Evolutionary conservation across 2,329 filamentous ascomycete genomes (phyloP).

Genomic region (Venturia pyrina): DNA sequence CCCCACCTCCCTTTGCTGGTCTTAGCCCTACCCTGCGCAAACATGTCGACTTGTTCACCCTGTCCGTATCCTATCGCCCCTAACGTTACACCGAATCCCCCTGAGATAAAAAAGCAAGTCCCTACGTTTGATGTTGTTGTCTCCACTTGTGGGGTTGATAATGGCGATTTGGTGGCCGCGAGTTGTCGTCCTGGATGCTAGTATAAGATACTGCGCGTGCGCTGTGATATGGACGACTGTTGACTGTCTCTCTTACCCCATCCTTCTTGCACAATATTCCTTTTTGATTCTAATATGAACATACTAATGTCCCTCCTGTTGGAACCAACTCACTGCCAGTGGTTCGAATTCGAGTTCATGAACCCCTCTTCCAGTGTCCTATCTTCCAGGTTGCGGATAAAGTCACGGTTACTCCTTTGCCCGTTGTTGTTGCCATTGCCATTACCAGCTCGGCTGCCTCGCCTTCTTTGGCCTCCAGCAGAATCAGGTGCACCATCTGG

Average conservation of each 20-base stretch:
- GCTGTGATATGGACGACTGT: not conserved
- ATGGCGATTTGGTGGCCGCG: slow-evolving; percentile 1
- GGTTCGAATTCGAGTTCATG: slow-evolving; percentile 58
- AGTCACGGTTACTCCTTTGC: slow-evolving; percentile 58
- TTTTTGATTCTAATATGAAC: not conserved
- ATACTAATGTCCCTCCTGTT: not conserved
- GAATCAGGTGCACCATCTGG: slow-evolving; percentile 68
- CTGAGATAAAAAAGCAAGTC: not conserved
- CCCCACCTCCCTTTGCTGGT: not conserved
- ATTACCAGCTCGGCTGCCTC: slow-evolving; percentile 61
- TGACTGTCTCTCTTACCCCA: not conserved
- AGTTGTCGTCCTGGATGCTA: not conserved
- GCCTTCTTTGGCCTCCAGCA: slow-evolving; percentile 56
- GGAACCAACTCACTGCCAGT: slow-evolving; percentile 50
- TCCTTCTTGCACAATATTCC: not conserved
- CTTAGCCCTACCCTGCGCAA: not conserved
- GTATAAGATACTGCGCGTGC: not conserved
- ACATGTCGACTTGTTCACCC: not conserved
- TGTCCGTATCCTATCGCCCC: not conserved
- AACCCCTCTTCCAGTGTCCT: slow-evolving; percentile 89
- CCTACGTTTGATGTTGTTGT: not conserved
- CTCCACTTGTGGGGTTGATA: not conserved
- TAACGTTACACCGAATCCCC: not conserved
- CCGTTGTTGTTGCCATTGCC: slow-evolving; percentile 40
- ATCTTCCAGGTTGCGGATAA: slow-evolving; percentile 91